A percentile compares a stretch with the other conserved stretches of the same genome.
Evolutionary conservation across 345 rosid genomes (phyloP).

Genomic region (Salix caprea): DNA sequence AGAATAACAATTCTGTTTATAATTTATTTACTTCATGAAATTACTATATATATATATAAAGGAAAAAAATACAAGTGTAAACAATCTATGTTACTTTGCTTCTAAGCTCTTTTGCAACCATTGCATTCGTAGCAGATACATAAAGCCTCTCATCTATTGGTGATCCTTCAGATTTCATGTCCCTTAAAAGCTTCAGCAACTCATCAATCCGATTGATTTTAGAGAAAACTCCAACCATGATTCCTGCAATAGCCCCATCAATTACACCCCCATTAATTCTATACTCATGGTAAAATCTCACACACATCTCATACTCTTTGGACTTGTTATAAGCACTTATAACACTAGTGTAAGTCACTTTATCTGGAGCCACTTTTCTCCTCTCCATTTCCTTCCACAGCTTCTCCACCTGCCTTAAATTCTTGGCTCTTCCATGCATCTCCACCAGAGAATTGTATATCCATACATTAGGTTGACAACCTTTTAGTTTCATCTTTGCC

Average conservation of each 20-base stretch:
- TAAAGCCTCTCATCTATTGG: slow-evolving; percentile 62
- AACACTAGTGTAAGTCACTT: slow-evolving; percentile 71
- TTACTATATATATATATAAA: too few species aligned
- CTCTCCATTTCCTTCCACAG: slow-evolving; percentile 82
- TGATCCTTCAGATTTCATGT: slow-evolving; percentile 60
- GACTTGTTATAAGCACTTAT: slow-evolving; percentile 65
- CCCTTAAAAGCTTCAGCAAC: slow-evolving; percentile 63
- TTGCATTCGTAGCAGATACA: slow-evolving; percentile 58
- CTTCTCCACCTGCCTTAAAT: slow-evolving; percentile 68
- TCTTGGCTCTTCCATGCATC: slow-evolving; percentile 71
- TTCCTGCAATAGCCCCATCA: slow-evolving; percentile 72
- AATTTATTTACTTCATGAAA: too few species aligned
- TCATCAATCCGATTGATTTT: slow-evolving; percentile 61
- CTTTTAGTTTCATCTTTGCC: slow-evolving; percentile 74
- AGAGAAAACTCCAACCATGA: slow-evolving; percentile 81
- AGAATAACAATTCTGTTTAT: too few species aligned
- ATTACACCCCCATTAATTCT: slow-evolving; percentile 51
- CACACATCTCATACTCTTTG: slow-evolving; percentile 53
- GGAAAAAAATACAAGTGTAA: neutral
- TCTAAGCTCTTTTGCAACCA: slow-evolving; percentile 67
- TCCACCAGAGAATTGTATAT: slow-evolving; percentile 75
- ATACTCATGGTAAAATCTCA: slow-evolving; percentile 54
- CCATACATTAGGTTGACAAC: slow-evolving; percentile 76
- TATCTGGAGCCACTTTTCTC: slow-evolving; percentile 62
- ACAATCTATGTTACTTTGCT: slow-evolving; percentile 8